Conservation (phyloP, 1,284 basidiomycete species). For the Puccinia triticina region DNA sequence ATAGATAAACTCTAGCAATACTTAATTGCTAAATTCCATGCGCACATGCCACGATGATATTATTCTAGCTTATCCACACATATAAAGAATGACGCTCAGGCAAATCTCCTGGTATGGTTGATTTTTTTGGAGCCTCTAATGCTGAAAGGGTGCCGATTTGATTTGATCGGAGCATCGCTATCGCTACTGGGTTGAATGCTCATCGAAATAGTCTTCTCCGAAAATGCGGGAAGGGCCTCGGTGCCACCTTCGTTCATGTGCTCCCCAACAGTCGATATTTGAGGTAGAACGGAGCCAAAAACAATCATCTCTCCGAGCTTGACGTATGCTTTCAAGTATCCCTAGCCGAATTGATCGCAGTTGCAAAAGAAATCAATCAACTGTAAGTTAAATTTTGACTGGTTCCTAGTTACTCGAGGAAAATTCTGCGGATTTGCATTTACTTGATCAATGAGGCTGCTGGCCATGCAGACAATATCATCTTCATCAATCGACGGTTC, state of each 20-base stretch:
- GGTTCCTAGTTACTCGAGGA: conserved; percentile 58
- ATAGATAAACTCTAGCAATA: no score
- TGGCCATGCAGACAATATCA: conserved; percentile 61
- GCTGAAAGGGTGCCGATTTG: background rate
- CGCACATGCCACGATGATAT: background rate
- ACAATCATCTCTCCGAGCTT: conserved; percentile 50
- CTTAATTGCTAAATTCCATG: background rate
- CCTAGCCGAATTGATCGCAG: conserved; percentile 5
- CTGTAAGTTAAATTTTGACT: background rate
- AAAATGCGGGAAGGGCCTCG: background rate
- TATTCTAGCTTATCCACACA: background rate
- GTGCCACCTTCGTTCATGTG: conserved; percentile 33
- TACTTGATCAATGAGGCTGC: conserved; percentile 61
- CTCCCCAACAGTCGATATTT: conserved; percentile 35
- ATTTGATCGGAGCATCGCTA: conserved; percentile 13
- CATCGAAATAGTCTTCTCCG: conserved; percentile 1
- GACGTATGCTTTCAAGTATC: conserved; percentile 43
- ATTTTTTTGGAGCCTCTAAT: conserved; percentile 1
- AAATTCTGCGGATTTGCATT: conserved; percentile 52
- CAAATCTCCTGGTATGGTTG: conserved; percentile 6
- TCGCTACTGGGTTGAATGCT: conserved; percentile 27
- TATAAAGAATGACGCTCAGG: background rate
- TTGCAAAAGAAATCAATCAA: background rate
- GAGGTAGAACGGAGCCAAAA: conserved; percentile 36
- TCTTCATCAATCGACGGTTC: conserved; percentile 58